A percentile compares a stretch with the other conserved stretches of the same genome.
phyloP scores from a whole-genome alignment of 2,329 filamentous ascomycete species.

The Pseudocercospora vitis region DNA sequence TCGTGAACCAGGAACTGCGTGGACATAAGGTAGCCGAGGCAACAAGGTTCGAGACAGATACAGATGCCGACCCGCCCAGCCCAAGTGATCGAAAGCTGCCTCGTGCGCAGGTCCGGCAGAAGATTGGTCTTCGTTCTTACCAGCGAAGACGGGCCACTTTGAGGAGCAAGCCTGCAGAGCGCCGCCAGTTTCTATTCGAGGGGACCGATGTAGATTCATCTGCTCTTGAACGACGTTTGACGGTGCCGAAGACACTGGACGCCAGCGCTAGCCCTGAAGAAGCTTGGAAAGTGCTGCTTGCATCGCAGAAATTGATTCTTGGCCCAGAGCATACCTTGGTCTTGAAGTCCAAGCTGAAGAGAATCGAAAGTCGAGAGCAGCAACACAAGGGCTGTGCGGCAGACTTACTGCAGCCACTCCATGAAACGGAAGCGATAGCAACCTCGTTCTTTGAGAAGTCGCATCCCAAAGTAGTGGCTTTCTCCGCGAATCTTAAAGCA shows the following conservation, averaged over 20 bases:
- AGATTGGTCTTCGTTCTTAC: background rate
- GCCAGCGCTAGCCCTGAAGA: constrained; percentile 12
- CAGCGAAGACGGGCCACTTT: background rate
- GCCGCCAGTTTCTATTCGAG: too few species aligned
- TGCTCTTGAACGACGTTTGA: constrained; percentile 8
- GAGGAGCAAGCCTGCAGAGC: background rate
- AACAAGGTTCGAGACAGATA: constrained; percentile 21
- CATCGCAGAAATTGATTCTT: constrained; percentile 14
- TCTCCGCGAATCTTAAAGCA: constrained; percentile 12
- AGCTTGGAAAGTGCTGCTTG: constrained; percentile 11
- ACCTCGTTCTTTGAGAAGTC: constrained; percentile 8
- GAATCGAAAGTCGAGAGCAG: constrained; percentile 7
- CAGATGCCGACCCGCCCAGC: constrained; percentile 23
- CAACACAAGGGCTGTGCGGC: constrained; percentile 4
- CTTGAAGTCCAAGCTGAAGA: constrained; percentile 9
- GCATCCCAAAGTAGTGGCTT: constrained; percentile 17
- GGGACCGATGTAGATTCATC: background rate
- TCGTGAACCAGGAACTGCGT: too few species aligned
- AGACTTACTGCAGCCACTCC: constrained; percentile 8
- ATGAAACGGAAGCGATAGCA: constrained; percentile 9
- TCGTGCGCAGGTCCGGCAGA: background rate
- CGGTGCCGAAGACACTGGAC: constrained; percentile 12
- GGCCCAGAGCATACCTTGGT: constrained; percentile 19
- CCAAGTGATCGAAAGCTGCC: constrained; percentile 1
- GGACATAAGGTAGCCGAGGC: constrained; percentile 4